Percentiles rank a stretch among this genome's conserved stretches.
phyloP scores from a whole-genome alignment of 164 flowering plant genomes.

The Berberis vulgaris region DNA sequence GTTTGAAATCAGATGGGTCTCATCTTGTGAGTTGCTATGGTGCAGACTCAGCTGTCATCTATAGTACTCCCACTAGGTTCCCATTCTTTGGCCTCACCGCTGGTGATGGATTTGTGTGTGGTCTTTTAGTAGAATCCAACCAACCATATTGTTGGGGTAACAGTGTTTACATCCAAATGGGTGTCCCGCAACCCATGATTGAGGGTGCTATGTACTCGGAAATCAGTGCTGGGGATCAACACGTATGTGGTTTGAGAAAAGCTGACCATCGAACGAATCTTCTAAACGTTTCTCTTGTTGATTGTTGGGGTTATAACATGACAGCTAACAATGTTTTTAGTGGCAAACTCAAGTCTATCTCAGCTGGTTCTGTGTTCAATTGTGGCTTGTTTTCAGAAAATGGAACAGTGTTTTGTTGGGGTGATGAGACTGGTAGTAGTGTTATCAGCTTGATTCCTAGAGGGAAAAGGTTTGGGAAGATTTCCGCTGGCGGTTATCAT shows the following conservation, averaged over 20 bases:
- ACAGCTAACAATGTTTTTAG: constrained; percentile 56
- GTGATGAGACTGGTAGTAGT: constrained; percentile 68
- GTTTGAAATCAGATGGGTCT: constrained; percentile 73
- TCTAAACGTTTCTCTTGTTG: constrained; percentile 49
- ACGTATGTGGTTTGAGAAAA: constrained; percentile 72
- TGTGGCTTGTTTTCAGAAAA: constrained; percentile 78
- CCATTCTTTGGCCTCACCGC: constrained; percentile 65
- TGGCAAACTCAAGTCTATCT: constrained; percentile 56
- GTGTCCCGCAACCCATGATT: constrained; percentile 70
- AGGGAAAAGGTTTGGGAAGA: constrained; percentile 39
- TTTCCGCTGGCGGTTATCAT: constrained; percentile 92
- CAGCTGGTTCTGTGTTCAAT: constrained; percentile 86
- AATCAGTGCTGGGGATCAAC: constrained; percentile 92
- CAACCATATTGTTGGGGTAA: constrained; percentile 98
- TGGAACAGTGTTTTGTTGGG: constrained; percentile 79
- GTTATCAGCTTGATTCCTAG: constrained; percentile 55
- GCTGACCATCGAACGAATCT: constrained; percentile 28
- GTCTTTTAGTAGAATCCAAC: constrained; percentile 51
- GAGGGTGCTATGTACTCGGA: constrained; percentile 53
- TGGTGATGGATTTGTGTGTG: constrained; percentile 94
- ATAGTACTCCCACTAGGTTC: constrained; percentile 57
- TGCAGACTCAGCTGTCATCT: constrained; percentile 65
- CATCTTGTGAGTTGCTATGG: constrained; percentile 76
- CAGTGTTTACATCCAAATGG: constrained; percentile 63
- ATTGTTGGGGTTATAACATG: constrained; percentile 99